These are phyloP conservation scores for Fomitopsis betulina DNA, from an alignment of 1,284 basidiomycete species.

Conservation along the genomic window DNA sequence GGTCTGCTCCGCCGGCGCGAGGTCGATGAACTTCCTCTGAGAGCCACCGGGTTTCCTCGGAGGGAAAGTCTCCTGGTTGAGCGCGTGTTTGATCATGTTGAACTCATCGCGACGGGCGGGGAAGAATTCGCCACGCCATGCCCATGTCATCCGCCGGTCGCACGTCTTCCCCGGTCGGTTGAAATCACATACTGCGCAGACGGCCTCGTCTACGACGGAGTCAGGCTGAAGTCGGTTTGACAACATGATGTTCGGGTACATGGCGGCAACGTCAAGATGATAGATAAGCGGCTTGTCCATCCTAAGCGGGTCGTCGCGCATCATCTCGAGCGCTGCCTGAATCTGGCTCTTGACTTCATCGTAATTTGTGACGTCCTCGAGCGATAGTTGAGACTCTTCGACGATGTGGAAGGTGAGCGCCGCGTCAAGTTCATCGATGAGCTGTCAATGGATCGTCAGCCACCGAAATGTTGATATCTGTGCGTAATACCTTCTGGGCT, in stretches of 20 bases:
- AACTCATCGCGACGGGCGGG: constrained; percentile 97
- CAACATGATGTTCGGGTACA: constrained; percentile 99
- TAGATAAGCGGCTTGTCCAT: constrained; percentile 95
- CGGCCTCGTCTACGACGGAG: constrained; percentile 95
- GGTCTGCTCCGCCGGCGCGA: constrained; percentile 85
- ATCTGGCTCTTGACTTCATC: constrained; percentile 89
- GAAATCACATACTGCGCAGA: constrained; percentile 97
- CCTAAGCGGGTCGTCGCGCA: constrained; percentile 90
- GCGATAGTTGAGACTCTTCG: constrained; percentile 79
- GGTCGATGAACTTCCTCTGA: constrained; percentile 80
- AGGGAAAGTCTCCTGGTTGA: constrained; percentile 94
- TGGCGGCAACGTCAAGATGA: constrained; percentile 98
- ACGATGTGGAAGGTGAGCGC: constrained; percentile 88
- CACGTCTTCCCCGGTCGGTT: constrained; percentile 96
- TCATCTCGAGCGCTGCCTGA: constrained; percentile 73
- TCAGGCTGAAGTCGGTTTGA: constrained; percentile 98
- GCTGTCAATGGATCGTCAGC: constrained; percentile 38
- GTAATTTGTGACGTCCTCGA: constrained; percentile 93
- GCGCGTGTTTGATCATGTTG: constrained; percentile 98
- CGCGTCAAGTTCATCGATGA: constrained; percentile 92
- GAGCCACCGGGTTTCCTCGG: constrained; percentile 72
- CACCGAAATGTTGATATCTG: constrained; percentile 4
- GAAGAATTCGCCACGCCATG: constrained; percentile 99
- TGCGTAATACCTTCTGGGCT: constrained; percentile 68
- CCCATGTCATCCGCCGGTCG: constrained; percentile 94